A percentile compares a stretch with the other conserved stretches of the same genome.
Evolutionary conservation across 2,329 filamentous ascomycete genomes (phyloP).

Genomic region (Immersiporthe knoxdaviesiana): DNA sequence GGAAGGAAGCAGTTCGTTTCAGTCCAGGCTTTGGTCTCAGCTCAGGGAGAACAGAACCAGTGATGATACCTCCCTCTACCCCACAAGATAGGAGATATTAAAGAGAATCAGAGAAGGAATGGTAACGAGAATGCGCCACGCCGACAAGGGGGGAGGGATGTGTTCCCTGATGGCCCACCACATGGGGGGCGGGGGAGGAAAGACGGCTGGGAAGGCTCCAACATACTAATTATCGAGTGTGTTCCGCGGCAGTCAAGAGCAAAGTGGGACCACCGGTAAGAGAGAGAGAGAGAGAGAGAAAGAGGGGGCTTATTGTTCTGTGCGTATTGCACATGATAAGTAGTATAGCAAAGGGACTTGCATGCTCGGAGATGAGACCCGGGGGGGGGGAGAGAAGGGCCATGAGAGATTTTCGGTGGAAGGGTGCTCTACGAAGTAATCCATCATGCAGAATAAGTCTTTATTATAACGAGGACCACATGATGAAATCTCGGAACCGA

Average conservation of each 20-base stretch:
- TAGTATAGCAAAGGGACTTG: not conserved
- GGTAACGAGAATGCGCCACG: slow-evolving; percentile 1
- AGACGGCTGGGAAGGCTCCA: no score
- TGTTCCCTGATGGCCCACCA: not conserved
- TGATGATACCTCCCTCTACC: not conserved
- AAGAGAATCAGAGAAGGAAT: not conserved
- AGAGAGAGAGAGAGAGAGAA: no score
- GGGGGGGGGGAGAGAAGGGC: not conserved
- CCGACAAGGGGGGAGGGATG: not conserved
- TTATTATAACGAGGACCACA: not conserved
- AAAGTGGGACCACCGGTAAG: not conserved
- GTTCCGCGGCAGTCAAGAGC: not conserved
- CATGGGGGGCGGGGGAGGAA: no score
- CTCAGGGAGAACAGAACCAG: not conserved
- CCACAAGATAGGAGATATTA: not conserved
- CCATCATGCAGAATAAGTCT: no score
- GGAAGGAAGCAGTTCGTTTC: not conserved
- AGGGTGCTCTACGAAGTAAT: not conserved
- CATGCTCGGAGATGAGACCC: not conserved
- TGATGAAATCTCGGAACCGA: not conserved
- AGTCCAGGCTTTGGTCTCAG: slow-evolving; percentile 4
- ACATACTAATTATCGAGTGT: not conserved
- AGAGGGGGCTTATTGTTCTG: not conserved
- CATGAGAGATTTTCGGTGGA: not conserved
- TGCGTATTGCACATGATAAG: not conserved